A percentile compares a stretch with the other conserved stretches of the same genome.
Evolutionary conservation across 2,329 filamentous ascomycete genomes (phyloP).

Genomic region (Penicillium fuscoglaucum): DNA sequence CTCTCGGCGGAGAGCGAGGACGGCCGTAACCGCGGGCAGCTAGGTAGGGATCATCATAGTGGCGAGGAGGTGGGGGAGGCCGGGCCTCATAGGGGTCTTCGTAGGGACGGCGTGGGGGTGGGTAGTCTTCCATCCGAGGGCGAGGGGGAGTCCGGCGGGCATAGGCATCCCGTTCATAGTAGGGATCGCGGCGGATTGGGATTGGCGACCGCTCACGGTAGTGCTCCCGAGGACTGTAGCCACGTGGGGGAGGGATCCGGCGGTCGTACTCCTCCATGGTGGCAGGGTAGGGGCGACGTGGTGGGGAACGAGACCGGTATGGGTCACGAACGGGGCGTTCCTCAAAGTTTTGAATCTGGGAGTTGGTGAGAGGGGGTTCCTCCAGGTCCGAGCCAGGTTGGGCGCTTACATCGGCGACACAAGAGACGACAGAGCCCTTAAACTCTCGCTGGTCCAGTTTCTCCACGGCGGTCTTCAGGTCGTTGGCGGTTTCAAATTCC

Average conservation of each 20-base stretch:
- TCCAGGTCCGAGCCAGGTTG: conserved; percentile 20
- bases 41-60: conserved; percentile 62
- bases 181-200: conserved; percentile 66
- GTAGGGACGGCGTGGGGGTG: conserved; percentile 57
- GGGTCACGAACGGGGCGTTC: conserved; percentile 69
- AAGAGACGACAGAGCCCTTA: conserved; percentile 83
- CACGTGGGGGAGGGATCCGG: conserved; percentile 73
- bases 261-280: conserved; percentile 79
- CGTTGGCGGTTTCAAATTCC: conserved; percentile 90
- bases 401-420: conserved; percentile 76
- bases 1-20: conserved; percentile 45
- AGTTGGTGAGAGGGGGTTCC: conserved; percentile 29
- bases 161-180: conserved; percentile 78
- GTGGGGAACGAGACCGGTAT: conserved; percentile 77
- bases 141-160: conserved; percentile 79
- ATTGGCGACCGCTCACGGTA: conserved; percentile 85
- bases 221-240: conserved; percentile 79
- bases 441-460: conserved; percentile 93
- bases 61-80: conserved; percentile 53
- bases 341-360: conserved; percentile 66
- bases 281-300: conserved; percentile 60
- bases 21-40: conserved; percentile 56
- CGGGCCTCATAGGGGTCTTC: conserved; percentile 61
- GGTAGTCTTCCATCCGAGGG: conserved; percentile 76
- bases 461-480: conserved; percentile 87